phyloP scores from a whole-genome alignment of 495 filamentous ascomycete species.

The Hyaloscypha variabilis region DNA sequence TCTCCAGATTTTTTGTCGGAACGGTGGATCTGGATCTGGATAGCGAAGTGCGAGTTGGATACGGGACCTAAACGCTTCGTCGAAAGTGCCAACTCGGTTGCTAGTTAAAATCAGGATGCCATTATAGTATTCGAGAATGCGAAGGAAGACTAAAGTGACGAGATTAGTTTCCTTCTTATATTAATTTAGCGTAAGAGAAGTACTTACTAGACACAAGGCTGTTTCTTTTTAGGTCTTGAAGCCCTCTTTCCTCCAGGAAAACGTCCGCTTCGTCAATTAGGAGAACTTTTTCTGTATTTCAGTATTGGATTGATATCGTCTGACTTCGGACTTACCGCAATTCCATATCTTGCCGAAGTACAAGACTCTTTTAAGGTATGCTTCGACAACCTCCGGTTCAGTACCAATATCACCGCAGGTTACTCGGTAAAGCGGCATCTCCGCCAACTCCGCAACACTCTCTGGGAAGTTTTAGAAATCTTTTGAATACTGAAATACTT shows the following conservation, averaged over 20 bases:
- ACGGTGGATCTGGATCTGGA: constrained; percentile 64
- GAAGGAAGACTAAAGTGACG: constrained; percentile 34
- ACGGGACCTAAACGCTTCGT: constrained; percentile 47
- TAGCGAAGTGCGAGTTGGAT: constrained; percentile 49
- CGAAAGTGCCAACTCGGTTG: constrained; percentile 56
- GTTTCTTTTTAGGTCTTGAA: not conserved
- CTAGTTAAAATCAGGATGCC: constrained; percentile 61
- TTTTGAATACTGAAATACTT: not conserved
- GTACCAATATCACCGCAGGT: constrained; percentile 25
- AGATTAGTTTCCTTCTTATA: not conserved
- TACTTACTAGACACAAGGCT: constrained; percentile 19
- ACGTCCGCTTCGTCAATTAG: constrained; percentile 79
- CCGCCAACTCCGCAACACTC: constrained; percentile 33
- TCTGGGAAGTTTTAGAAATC: no score
- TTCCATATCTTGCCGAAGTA: constrained; percentile 42
- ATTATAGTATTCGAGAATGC: constrained; percentile 40
- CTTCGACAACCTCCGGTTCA: constrained; percentile 35
- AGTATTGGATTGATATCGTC: constrained; percentile 21
- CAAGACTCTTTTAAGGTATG: constrained; percentile 42
- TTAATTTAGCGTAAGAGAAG: not conserved
- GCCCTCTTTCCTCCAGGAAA: constrained; percentile 44
- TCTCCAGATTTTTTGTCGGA: constrained; percentile 80
- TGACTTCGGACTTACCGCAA: constrained; percentile 3
- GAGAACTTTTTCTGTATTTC: no score
- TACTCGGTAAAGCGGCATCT: constrained; percentile 22